Evolutionary conservation across 208 protist species (phyloP).

Genomic region (Vickermania spadyakhi): DNA sequence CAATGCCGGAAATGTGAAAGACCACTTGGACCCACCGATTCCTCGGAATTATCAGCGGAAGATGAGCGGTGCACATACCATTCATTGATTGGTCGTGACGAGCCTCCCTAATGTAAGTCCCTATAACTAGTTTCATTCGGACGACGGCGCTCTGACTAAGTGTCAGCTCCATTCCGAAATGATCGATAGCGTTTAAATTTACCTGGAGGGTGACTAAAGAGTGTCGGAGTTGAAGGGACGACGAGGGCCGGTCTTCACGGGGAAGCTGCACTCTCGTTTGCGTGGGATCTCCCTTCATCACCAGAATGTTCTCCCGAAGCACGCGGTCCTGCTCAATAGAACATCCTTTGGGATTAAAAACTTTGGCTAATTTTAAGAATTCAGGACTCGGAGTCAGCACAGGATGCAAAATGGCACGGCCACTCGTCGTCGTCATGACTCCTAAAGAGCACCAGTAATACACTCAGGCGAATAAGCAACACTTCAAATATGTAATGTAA

Average conservation of each 20-base stretch:
- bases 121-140: slow-evolving; percentile 57
- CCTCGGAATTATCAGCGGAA: slow-evolving; percentile 69
- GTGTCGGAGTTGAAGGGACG: slow-evolving; percentile 27
- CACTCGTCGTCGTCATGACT: background rate
- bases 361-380: slow-evolving; percentile 28
- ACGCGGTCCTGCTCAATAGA: slow-evolving; percentile 46
- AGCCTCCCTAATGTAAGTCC: slow-evolving; percentile 45
- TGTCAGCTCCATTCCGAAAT: slow-evolving; percentile 58
- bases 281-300: slow-evolving; percentile 38
- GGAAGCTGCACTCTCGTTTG: slow-evolving; percentile 52
- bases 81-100: slow-evolving; percentile 17
- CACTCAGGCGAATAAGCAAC: background rate
- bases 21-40: slow-evolving; percentile 82
- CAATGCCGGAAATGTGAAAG: slow-evolving; percentile 67
- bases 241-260: slow-evolving; percentile 38
- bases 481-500: slow-evolving; percentile 1
- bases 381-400: slow-evolving; percentile 21
- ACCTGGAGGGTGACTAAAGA: slow-evolving; percentile 51
- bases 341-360: slow-evolving; percentile 39
- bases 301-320: slow-evolving; percentile 25
- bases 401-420: slow-evolving; percentile 5
- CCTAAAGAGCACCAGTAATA: background rate
- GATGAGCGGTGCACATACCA: slow-evolving; percentile 26
- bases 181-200: slow-evolving; percentile 27
- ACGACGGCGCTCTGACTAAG: slow-evolving; percentile 27